These are phyloP conservation scores for Fusarium sp. DNA, from an alignment of 2,329 filamentous ascomycete species.

Conservation along the genomic window DNA sequence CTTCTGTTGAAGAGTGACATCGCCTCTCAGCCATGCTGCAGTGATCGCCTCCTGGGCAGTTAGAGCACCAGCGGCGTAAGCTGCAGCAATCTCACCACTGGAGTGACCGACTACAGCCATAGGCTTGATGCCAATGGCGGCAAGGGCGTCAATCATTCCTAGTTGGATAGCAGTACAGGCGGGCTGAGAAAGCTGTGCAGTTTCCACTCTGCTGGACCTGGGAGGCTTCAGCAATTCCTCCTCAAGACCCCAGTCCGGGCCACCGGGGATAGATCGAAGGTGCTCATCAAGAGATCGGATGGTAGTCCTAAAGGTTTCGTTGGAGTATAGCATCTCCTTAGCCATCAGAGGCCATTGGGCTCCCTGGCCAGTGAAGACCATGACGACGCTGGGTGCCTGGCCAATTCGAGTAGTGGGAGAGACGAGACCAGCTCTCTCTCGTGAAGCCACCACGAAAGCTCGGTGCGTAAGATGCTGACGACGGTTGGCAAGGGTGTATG, in stretches of 20 bases:
- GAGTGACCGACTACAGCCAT: constrained; percentile 55
- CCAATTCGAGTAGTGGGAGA: not conserved
- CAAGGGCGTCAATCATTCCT: constrained; percentile 53
- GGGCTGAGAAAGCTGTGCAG: constrained; percentile 49
- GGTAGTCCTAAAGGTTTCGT: constrained; percentile 7
- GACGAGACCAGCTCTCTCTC: not conserved
- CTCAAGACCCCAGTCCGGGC: constrained; percentile 23
- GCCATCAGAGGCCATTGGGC: constrained; percentile 50
- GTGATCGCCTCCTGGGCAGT: constrained; percentile 50
- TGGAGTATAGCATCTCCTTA: constrained; percentile 28
- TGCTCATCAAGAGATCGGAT: constrained; percentile 22
- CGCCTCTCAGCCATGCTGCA: constrained; percentile 53
- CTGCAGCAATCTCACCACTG: constrained; percentile 57
- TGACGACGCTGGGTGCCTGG: constrained; percentile 1
- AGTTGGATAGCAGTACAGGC: constrained; percentile 57
- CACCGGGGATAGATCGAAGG: not conserved
- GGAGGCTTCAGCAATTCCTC: constrained; percentile 31
- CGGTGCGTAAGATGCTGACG: constrained; percentile 44
- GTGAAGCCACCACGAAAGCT: constrained; percentile 24
- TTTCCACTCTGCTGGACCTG: constrained; percentile 40
- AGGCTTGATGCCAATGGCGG: constrained; percentile 44
- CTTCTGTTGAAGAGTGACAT: constrained; percentile 8
- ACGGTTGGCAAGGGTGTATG: constrained; percentile 46
- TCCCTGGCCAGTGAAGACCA: constrained; percentile 51
- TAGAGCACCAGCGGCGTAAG: constrained; percentile 53